These are phyloP conservation scores for Beauveria australis DNA, from an alignment of 2,329 filamentous ascomycete genomes.

Conservation along the genomic window DNA sequence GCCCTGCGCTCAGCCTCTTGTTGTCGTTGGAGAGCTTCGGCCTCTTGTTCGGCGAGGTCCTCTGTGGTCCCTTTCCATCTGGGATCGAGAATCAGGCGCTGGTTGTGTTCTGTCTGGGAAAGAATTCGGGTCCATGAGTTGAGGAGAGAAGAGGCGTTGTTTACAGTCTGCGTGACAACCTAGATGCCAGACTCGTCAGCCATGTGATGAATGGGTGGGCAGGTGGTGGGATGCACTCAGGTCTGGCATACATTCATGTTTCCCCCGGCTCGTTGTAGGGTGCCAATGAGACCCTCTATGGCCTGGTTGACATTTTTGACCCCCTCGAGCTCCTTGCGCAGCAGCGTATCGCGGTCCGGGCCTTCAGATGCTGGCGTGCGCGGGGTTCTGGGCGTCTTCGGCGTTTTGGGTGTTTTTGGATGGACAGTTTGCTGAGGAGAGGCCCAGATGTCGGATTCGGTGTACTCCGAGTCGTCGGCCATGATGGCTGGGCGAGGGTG, in stretches of 20 bases:
- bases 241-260: constrained; percentile 62
- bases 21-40: constrained; percentile 64
- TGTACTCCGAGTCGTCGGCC: constrained; percentile 37
- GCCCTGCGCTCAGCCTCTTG: constrained; percentile 70
- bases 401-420: constrained; percentile 31
- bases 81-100: constrained; percentile 80
- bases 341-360: constrained; percentile 59
- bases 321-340: constrained; percentile 73
- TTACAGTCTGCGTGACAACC: constrained; percentile 80
- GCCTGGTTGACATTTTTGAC: constrained; percentile 81
- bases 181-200: constrained; percentile 12
- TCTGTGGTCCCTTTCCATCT: constrained; percentile 83
- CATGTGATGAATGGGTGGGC: not conserved
- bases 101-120: constrained; percentile 95
- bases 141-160: constrained; percentile 78
- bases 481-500: constrained; percentile 22
- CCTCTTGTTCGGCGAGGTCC: constrained; percentile 80
- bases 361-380: constrained; percentile 40
- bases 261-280: constrained; percentile 60
- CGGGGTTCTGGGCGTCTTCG: constrained; percentile 40
- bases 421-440: constrained; percentile 31
- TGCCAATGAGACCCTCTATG: constrained; percentile 69
- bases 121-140: constrained; percentile 95
- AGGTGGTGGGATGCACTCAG: not conserved
- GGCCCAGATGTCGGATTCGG: constrained; percentile 40